Conservation (phyloP, 495 filamentous ascomycete species). For the Penicillium paradoxum region DNA sequence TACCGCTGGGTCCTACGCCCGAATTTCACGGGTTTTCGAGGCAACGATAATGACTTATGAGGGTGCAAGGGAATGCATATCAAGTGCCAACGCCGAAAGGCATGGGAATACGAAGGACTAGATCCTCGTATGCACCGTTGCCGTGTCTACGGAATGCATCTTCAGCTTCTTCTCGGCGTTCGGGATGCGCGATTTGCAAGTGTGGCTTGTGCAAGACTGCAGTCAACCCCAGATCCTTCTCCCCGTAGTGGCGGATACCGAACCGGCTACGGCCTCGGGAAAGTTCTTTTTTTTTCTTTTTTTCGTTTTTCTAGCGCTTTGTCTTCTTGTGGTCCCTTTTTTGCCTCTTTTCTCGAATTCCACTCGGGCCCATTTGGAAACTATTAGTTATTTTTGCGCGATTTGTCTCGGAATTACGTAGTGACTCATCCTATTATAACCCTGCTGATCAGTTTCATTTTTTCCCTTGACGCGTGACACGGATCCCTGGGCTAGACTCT, state of each 20-base stretch:
- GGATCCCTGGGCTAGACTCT: slow-evolving; percentile 10
- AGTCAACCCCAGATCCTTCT: slow-evolving; percentile 25
- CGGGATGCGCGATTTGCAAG: not conserved
- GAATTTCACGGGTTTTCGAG: slow-evolving; percentile 13
- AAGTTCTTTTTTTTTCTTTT: slow-evolving; percentile 2
- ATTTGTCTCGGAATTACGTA: slow-evolving; percentile 25
- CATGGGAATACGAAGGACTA: not conserved
- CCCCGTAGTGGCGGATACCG: slow-evolving; percentile 29
- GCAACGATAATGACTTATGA: slow-evolving; percentile 4
- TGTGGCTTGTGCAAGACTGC: slow-evolving; percentile 2
- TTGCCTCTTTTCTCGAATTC: not conserved
- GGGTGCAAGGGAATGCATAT: slow-evolving; percentile 10
- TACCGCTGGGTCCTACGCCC: slow-evolving; percentile 26
- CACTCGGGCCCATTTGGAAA: slow-evolving; percentile 2
- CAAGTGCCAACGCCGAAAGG: not conserved
- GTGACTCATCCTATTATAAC: slow-evolving; percentile 2
- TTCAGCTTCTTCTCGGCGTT: not conserved
- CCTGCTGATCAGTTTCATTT: slow-evolving; percentile 19
- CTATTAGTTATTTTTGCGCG: slow-evolving; percentile 14
- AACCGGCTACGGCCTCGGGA: slow-evolving; percentile 24
- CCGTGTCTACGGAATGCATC: not conserved
- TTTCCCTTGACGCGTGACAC: slow-evolving; percentile 20
- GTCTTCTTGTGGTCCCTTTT: not conserved
- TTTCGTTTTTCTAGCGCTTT: not conserved
- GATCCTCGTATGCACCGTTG: too few relatives aligned